Percentiles rank a stretch among this genome's conserved stretches.
Conservation (phyloP, 2,329 filamentous ascomycete species). For the Leptographium wingfieldii region DNA sequence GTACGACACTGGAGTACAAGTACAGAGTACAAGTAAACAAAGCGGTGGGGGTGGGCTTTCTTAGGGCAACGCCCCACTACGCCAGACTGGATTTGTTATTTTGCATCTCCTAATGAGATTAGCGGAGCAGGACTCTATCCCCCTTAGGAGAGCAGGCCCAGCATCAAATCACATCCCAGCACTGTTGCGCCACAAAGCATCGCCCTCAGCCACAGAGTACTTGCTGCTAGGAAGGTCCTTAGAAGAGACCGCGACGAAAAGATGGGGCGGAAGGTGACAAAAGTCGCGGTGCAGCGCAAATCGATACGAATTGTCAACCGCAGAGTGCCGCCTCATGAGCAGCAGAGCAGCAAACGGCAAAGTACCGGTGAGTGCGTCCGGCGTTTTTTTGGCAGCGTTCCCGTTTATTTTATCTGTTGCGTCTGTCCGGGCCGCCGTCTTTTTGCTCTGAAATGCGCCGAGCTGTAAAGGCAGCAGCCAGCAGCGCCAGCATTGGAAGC, state of each 20-base stretch:
- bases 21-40: neutral
- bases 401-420: too few relatives aligned
- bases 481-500: neutral
- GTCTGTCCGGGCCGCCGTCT: neutral
- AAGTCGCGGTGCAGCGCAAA: constrained; percentile 6
- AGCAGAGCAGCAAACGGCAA: neutral
- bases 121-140: neutral
- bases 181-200: neutral
- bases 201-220: constrained; percentile 1
- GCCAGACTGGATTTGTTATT: neutral
- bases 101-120: neutral
- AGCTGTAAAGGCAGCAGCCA: neutral
- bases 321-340: neutral
- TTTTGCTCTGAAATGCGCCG: neutral
- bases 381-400: neutral
- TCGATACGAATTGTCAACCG: constrained; percentile 7
- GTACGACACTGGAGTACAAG: neutral
- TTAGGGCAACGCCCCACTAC: neutral
- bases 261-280: constrained; percentile 3
- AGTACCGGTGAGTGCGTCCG: neutral
- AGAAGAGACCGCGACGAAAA: constrained; percentile 1
- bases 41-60: neutral
- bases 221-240: neutral
- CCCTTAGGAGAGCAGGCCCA: neutral
- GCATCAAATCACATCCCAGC: neutral